Evolutionary conservation across 2,329 filamentous ascomycete species (phyloP), one percentile per base, ranked within the genome.

Genomic region (Aspergillus bombycis): DNA sequence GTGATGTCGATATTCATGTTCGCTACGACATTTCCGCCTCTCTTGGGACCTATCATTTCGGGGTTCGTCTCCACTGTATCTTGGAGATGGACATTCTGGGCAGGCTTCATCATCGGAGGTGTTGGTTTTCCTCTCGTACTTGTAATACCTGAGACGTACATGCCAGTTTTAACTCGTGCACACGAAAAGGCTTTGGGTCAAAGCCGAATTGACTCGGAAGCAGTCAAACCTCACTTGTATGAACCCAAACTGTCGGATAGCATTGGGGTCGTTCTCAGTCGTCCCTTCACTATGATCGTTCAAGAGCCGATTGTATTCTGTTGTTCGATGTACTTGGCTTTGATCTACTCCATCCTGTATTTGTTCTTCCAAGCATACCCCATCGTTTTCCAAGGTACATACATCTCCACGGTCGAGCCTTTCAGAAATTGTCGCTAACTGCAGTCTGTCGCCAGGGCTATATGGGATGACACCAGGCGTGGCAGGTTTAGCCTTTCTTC

Each of bases 281-380:
- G 91, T 0, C 91, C 91, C 0, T 77, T 92, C n/a, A 83, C 88
- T 46, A 93, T 93, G 91, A 80, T 89, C 41, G 55, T 83, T 57
- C 88, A 84, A 48, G 91, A 94, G 74, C 86, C 88, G 58, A 89
- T 94, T 59, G 89, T 93, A 10, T 82, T 88, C 54, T 88, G 86
- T 60, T 86, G 85, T 4, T 92, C 88, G 77, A 71, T 85, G 73
- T 93, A 92, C 75, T 80, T 92, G 28, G 87, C 90, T 46, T 82
- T 93, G 48, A 83, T 87, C 46, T 93, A 92, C 71, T 83, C 81
- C 1, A 83, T 88, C 58, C 85, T 88, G 67, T 88, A 87, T 82
- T 89, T 93, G 77, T 91, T 88, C 72, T 91, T 93, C 69, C 86
- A 91, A 75, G 88, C 89, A 3, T 93, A 89, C 73, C 87, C 88